Evolutionary conservation across 139 green algal genomes (phyloP), one percentile per base, ranked within the genome.

Genomic region (Ettlia oleoabundans): DNA sequence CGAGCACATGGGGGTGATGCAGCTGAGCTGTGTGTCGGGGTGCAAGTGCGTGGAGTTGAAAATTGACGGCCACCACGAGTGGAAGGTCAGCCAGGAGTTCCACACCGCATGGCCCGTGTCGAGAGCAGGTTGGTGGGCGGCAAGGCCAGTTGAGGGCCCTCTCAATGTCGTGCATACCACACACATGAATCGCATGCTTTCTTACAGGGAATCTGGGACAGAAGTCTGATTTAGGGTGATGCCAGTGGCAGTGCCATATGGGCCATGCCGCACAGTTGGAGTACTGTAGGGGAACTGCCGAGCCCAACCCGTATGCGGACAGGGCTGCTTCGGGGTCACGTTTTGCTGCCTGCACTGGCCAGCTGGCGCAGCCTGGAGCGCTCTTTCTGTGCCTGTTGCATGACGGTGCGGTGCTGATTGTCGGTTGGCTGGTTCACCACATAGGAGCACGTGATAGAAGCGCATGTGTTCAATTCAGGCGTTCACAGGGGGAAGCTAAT

Each of bases 31-130:
- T 41, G 64, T 42, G 18, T 28, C 55, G 18, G 55, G 55, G 18
- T 65, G 55, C 55, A 65, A 15, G 5, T 65, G 55, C 21, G 64
- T 43, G 10, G n/a, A n/a, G n/a, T 71, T 42, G 8, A 40, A 19
- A 5, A 18, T 71, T 4, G 28, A 71, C 33, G 64, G 64, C 64
- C 24, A 5, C 10, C 28, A 30, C 8, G 64, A 71, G 18, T 71
- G 9, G n/a, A 71, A 71, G 64, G 64, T 19, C 32, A 47, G 32
- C 32, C 64, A 71, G 64, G 32, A 47, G 64, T 71, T 43, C 64
- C 64, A 71, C 64, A 19, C 64, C 28, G 55, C 55, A 28, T 65
- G 55, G 55, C 55, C 55, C 18, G 55, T 65, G 18, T 32, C 55
- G 9, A 15, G 55, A 15, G 28, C 55, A 65, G 55, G 55, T 65